phyloP scores from a whole-genome alignment of 495 filamentous ascomycete species.

The Annulohypoxylon moriforme region DNA sequence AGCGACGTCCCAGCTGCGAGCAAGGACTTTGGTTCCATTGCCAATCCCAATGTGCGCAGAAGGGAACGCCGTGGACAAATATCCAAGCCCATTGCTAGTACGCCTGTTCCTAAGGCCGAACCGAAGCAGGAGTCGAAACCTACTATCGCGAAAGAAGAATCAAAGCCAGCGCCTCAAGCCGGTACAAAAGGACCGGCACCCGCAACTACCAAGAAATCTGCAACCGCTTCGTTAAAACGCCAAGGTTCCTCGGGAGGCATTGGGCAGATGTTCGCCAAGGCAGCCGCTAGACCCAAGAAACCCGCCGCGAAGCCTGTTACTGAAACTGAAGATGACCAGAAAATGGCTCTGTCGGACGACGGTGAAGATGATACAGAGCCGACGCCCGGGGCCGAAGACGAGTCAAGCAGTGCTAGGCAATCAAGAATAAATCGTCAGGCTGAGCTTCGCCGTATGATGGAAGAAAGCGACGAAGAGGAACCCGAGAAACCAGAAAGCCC shows the following conservation, averaged over 20 bases:
- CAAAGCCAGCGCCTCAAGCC: constrained; percentile 43
- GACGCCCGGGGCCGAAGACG: constrained; percentile 53
- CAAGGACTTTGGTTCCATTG: constrained; percentile 48
- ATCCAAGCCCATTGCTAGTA: constrained; percentile 36
- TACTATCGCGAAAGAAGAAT: constrained; percentile 51
- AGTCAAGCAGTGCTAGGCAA: constrained; percentile 58
- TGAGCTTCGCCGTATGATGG: constrained; percentile 85
- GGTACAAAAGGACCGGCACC: constrained; percentile 44
- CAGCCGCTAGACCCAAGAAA: constrained; percentile 72
- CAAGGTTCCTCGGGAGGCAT: constrained; percentile 69
- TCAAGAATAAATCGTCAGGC: constrained; percentile 77
- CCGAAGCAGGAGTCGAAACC: constrained; percentile 42
- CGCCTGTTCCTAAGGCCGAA: constrained; percentile 31
- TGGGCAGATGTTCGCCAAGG: constrained; percentile 87
- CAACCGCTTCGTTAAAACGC: constrained; percentile 64
- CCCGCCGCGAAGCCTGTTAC: constrained; percentile 53
- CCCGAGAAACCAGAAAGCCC: constrained; percentile 39
- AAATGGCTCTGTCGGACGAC: constrained; percentile 75
- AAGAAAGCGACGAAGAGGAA: constrained; percentile 73
- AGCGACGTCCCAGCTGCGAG: constrained; percentile 28
- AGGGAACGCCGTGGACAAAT: constrained; percentile 51
- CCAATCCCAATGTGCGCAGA: constrained; percentile 52
- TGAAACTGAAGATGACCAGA: constrained; percentile 66
- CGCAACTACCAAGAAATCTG: constrained; percentile 54
- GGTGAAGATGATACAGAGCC: constrained; percentile 73